Conservation (phyloP, 495 filamentous ascomycete species). For the Pyrenula aspistea region DNA sequence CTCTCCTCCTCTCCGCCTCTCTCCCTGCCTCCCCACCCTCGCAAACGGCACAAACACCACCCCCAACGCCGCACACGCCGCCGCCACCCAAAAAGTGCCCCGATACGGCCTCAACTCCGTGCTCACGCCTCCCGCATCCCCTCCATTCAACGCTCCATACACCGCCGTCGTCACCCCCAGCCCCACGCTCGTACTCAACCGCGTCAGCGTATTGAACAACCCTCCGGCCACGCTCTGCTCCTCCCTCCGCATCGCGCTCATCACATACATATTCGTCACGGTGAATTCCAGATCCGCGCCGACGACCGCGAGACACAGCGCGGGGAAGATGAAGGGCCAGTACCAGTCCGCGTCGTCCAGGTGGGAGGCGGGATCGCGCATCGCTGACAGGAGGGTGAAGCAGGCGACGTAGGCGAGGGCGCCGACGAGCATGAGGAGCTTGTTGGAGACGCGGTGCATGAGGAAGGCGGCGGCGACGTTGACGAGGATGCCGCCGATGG, state of each 20-base stretch:
- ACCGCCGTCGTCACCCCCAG: slow-evolving; percentile 17
- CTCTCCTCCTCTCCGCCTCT: not conserved
- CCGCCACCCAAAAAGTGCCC: not conserved
- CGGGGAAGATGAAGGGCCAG: slow-evolving; percentile 44
- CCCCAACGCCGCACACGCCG: not conserved
- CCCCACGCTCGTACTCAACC: slow-evolving; percentile 39
- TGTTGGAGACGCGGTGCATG: slow-evolving; percentile 38
- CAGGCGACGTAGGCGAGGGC: slow-evolving; percentile 29
- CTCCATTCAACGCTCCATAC: not conserved
- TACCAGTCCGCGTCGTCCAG: slow-evolving; percentile 19
- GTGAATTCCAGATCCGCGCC: slow-evolving; percentile 50
- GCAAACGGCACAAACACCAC: not conserved
- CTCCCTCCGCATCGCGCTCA: slow-evolving; percentile 79
- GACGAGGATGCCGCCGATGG: slow-evolving; percentile 35
- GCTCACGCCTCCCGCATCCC: not conserved
- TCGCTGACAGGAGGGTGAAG: slow-evolving; percentile 41
- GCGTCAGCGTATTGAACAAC: slow-evolving; percentile 39
- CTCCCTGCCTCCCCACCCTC: not conserved
- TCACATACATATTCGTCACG: slow-evolving; percentile 52
- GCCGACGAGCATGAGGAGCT: slow-evolving; percentile 30
- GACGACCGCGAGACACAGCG: slow-evolving; percentile 35
- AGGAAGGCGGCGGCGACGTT: slow-evolving; percentile 45
- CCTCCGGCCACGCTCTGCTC: slow-evolving; percentile 48
- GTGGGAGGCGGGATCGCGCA: slow-evolving; percentile 20
- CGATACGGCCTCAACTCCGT: not conserved